A percentile compares a stretch with the other conserved stretches of the same genome.
phyloP scores from a whole-genome alignment of 306 rosid species.

The Rubus parviflorus region DNA sequence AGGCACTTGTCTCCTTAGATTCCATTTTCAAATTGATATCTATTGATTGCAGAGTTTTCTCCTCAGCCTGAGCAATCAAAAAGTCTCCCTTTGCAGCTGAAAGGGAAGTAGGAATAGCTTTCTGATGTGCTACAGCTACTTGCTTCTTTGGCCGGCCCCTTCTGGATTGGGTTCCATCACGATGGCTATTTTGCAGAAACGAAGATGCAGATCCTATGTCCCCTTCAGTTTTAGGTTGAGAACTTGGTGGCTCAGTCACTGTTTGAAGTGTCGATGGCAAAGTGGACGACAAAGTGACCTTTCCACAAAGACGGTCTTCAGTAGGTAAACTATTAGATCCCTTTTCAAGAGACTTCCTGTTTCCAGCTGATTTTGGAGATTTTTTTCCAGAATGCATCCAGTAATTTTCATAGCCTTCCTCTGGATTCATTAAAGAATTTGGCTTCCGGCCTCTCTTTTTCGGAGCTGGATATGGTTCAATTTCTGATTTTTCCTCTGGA shows the following conservation, averaged over 20 bases:
- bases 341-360: constrained; percentile 29
- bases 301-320: constrained; percentile 21
- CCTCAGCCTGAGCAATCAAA: constrained; percentile 23
- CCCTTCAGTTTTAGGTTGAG: constrained; percentile 30
- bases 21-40: constrained; percentile 26
- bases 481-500: constrained; percentile 47
- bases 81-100: constrained; percentile 31
- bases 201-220: constrained; percentile 17
- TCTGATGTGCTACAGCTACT: constrained; percentile 21
- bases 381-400: constrained; percentile 42
- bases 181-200: constrained; percentile 10
- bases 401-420: constrained; percentile 67
- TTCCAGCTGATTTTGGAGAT: constrained; percentile 25
- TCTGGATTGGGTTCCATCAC: constrained; percentile 27
- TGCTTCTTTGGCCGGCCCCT: constrained; percentile 45
- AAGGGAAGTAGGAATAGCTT: constrained; percentile 22
- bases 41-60: constrained; percentile 26
- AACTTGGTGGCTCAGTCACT: constrained; percentile 19
- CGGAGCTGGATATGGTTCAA: constrained; percentile 38
- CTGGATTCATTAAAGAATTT: constrained; percentile 66
- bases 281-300: constrained; percentile 18
- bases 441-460: constrained; percentile 69
- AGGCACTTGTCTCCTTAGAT: constrained; percentile 24
- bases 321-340: constrained; percentile 25
- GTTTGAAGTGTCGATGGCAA: constrained; percentile 24